Base-by-base conservation (phyloP, 345 rosid species). In the Camelina neglecta region DNA sequence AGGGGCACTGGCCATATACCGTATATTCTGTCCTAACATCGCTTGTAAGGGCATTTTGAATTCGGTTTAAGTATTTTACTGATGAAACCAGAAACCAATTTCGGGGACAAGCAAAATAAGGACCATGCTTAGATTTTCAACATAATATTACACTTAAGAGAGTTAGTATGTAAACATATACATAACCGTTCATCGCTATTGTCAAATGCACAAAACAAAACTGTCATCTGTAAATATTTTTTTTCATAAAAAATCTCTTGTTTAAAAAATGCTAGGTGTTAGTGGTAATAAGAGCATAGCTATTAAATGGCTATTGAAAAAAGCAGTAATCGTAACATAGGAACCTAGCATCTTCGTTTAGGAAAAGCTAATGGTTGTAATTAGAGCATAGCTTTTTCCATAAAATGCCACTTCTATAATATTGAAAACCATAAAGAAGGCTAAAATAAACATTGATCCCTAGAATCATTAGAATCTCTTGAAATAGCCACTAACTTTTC, bases 41-140 rank as follows among this genome's bases (percentile, higher is more conserved):
- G 31, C 64, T 53, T 75, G 69, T 61, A 68, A 69, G 58, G 64
- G 39, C 63, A 69, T 60, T 69, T 75, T 20, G 31, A 31, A 21
- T 61, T 41, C 42, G 23, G 47, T 65, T 65, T 50, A 13, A 21
- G 48, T 13, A 36, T 75, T 29, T 36, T 41, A 59, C 67, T 67
- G 51, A 59, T 58, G 45, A 58, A 38, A 67, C 51, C 31, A 29
- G 31, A 29, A 29, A 29, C 31, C 31, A 29, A 29, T 57, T 2
- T 56, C n/a, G 11, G 58, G 29, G 77, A 24, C 6, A 54, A 7
- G 12, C 11, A 45, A 44, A 15, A 35, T 36, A 16, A 20, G 9
- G 41, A 35, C 9, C 3, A 2, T 6, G 16, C 3, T 6, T 47
- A 47, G 23, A 74, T 57, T n/a, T 71, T 65, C 48, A 57, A n/a